Percentiles rank a stretch among this genome's conserved stretches.
Evolutionary conservation across 495 filamentous ascomycete species (phyloP).

Genomic region (Rhizodiscina lignyota): DNA sequence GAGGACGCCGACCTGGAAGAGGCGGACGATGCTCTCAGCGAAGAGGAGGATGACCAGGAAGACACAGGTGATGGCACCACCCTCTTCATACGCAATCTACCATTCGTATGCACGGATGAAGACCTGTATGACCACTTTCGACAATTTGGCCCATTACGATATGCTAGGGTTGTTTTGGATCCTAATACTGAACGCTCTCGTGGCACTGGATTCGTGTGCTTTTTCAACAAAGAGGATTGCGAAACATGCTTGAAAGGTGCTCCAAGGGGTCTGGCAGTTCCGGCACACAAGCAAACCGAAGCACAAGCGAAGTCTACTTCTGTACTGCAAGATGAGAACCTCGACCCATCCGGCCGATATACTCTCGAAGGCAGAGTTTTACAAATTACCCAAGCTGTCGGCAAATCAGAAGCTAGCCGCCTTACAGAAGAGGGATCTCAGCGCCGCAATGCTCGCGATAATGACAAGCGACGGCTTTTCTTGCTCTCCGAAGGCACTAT

Average conservation of each 20-base stretch:
- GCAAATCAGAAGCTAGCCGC: conserved; percentile 55
- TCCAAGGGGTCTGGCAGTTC: conserved; percentile 26
- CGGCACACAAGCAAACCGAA: background rate
- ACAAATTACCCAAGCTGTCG: conserved; percentile 69
- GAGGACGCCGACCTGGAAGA: conserved; percentile 19
- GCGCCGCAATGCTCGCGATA: conserved; percentile 49
- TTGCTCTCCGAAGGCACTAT: conserved; percentile 79
- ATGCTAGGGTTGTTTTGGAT: conserved; percentile 81
- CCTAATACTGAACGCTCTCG: conserved; percentile 65
- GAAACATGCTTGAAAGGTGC: conserved; percentile 54
- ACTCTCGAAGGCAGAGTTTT: conserved; percentile 79
- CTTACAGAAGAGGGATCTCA: conserved; percentile 52
- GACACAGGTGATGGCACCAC: conserved; percentile 36
- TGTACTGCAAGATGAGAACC: conserved; percentile 63
- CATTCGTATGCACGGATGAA: conserved; percentile 70
- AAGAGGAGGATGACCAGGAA: conserved; percentile 21
- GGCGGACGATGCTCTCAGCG: conserved; percentile 20
- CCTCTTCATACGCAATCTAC: conserved; percentile 86
- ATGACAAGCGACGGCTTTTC: conserved; percentile 85
- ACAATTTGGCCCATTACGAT: conserved; percentile 68
- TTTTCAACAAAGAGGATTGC: conserved; percentile 60
- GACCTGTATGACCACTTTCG: conserved; percentile 66
- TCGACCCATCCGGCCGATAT: conserved; percentile 65
- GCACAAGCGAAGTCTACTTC: conserved; percentile 31
- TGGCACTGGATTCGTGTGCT: conserved; percentile 90